Conservation (phyloP, 169 alveolate genomes). For the Eimeria tenella region DNA sequence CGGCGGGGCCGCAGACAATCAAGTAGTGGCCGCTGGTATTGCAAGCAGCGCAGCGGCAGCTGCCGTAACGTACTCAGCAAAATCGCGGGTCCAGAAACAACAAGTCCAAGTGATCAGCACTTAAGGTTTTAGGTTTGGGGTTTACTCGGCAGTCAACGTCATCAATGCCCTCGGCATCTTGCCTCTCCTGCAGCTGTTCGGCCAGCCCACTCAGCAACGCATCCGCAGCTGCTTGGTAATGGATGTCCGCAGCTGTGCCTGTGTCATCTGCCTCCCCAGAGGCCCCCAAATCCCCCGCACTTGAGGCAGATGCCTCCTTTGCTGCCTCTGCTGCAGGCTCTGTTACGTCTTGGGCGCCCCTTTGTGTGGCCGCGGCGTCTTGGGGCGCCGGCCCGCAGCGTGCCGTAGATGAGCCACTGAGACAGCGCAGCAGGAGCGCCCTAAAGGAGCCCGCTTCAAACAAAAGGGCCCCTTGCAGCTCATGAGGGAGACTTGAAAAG, state of each 20-base stretch:
- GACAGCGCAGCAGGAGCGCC: background rate
- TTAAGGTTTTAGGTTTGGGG: background rate
- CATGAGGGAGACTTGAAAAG: too few relatives aligned
- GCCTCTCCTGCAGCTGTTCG: slow-evolving; percentile 26
- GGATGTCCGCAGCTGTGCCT: slow-evolving; percentile 14
- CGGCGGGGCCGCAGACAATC: background rate
- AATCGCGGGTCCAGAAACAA: too few relatives aligned
- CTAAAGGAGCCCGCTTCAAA: too few relatives aligned
- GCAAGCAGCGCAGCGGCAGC: slow-evolving; percentile 21
- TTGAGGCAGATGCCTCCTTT: background rate
- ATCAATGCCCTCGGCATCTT: background rate
- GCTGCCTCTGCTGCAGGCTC: slow-evolving; percentile 14
- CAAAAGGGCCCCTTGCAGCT: too few relatives aligned
- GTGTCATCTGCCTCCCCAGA: background rate
- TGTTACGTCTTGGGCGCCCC: background rate
- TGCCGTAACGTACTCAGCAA: background rate
- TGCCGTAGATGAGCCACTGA: background rate
- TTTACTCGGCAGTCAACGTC: slow-evolving; percentile 26
- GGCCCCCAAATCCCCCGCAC: background rate
- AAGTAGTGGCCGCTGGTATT: background rate
- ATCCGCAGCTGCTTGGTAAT: slow-evolving; percentile 43
- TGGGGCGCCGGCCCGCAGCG: background rate
- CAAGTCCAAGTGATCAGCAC: background rate
- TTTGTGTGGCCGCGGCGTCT: background rate
- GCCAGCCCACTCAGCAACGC: slow-evolving; percentile 30